Evolutionary conservation across 2,329 filamentous ascomycete species (phyloP), one percentile per base, ranked within the genome.

Genomic region (Endoconidiophora polonica): DNA sequence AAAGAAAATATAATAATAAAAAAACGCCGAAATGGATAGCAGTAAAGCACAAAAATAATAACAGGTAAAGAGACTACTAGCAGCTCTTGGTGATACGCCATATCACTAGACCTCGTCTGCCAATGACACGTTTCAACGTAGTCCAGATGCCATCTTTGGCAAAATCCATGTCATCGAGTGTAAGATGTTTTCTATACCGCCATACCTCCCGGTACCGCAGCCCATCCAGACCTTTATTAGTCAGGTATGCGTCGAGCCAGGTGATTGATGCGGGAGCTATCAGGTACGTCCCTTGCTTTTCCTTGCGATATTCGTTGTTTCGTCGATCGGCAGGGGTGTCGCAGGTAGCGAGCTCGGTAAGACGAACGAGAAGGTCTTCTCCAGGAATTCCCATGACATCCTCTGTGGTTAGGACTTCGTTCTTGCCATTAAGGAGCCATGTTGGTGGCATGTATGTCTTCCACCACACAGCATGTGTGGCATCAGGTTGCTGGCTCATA

Each of bases 371-470:
- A 60, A 88, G 69, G 5, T 66, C 57, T 2, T 73, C 68, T 5
- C 78, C 78, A 38, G 74, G 68, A 65, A 84, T 73, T 3, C 83
- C 81, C 77, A 86, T 87, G 18, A 87, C 68, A 58, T 88, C 84
- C 53, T 71, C 70, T 1, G 83, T 88, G 26, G 66, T 70, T n/a
- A 87, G 65, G 7, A 83, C 71, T 56, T 79, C 74, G 56, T 83
- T 86, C 62, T 83, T 83, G 49, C 81, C 80, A 56, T 86, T 81
- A 5, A 88, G 68, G 18, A 90, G 71, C 83, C 84, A 90, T 36
- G 82, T 80, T 0, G 84, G 84, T 16, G 84, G 84, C 60, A 79
- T 83, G 60, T 88, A 88, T 1, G 84, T 88, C 62, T 87, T 88
- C 84, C 84, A 90, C 84, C 84, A 90, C 46, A 84, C 70, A 3